Base-by-base conservation (phyloP, 768 basidiomycete genomes). In the Termitomyces sp. region DNA sequence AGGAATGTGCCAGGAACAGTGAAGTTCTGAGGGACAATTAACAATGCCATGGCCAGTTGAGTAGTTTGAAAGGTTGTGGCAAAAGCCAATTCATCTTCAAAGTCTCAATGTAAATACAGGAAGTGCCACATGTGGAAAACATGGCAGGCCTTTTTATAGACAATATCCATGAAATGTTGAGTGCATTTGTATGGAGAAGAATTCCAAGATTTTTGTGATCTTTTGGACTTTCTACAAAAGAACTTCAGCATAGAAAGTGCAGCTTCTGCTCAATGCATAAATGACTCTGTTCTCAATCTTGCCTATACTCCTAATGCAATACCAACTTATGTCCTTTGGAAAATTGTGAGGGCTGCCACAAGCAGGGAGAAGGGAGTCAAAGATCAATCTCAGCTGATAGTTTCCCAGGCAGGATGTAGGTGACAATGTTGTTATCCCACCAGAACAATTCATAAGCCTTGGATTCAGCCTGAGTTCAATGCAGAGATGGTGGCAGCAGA, bases 1-100 rank as follows among this genome's bases (percentile, higher is more conserved):
- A 88, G 87, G 67, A 88, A 89, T 3, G 70, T 63, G 30, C 85
- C 86, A 4, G 84, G 79, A 6, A 69, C 85, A 3, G 85, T 81
- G 63, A 79, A 86, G 3, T 77, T 78, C 4, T 80, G 76, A 8
- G 69, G 75, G 27, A 61, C 58, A 40, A 73, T 70, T n/a, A 62
- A 56, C 7, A 60, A 61, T 32, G 61, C 63, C 5, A 55, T 27
- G 8, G 52, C 57, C 41, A 54, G 2, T n/a, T 40, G 45, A 28
- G 57, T 44, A 27, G 44, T 52, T 52, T 61, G 59, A 21, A 60
- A 7, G 16, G 25, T 52, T 34, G 43, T 32, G 30, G 48, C 40
- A 45, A 52, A n/a, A 46, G n/a, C 60, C 56, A 55, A 30, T 7
- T 40, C 57, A 56, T 55, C 19, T 40, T 39, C 5, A 37, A 25